Conservation (phyloP, 2,329 filamentous ascomycete species). For the Fusarium sp. region DNA sequence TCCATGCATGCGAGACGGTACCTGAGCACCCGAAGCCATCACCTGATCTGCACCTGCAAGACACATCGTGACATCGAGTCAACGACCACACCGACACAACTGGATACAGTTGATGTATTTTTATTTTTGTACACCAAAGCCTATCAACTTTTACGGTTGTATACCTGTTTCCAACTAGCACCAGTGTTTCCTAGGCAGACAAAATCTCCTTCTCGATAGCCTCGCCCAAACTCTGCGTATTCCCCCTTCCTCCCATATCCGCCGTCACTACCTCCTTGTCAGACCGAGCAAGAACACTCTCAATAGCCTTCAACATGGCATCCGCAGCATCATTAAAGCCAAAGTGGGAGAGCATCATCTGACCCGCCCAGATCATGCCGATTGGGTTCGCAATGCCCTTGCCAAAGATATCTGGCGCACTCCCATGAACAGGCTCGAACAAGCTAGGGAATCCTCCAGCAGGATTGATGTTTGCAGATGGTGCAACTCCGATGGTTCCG, state of each 20-base stretch:
- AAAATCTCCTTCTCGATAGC: slow-evolving; percentile 34
- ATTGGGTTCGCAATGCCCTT: slow-evolving; percentile 80
- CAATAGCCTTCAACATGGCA: slow-evolving; percentile 68
- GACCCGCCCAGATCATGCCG: slow-evolving; percentile 76
- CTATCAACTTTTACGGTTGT: no score
- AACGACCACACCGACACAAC: background rate
- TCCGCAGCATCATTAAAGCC: slow-evolving; percentile 52
- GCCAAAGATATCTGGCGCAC: slow-evolving; percentile 77
- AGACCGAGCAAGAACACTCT: slow-evolving; percentile 67
- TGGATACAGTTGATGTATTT: background rate
- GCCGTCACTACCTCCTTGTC: slow-evolving; percentile 44
- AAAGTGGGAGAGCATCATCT: slow-evolving; percentile 63
- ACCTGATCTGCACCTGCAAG: background rate
- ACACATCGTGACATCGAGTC: background rate
- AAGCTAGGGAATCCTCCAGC: slow-evolving; percentile 60
- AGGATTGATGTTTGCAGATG: slow-evolving; percentile 76
- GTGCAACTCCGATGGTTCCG: slow-evolving; percentile 78
- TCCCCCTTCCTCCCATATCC: slow-evolving; percentile 46
- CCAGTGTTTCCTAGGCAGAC: background rate
- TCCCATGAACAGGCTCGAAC: slow-evolving; percentile 77
- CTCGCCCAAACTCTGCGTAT: slow-evolving; percentile 33
- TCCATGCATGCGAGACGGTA: background rate
- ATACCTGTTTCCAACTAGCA: no score
- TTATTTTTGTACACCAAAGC: background rate
- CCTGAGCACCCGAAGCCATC: background rate